phyloP scores from a whole-genome alignment of 352 stramenopile species.

The Pythium angustatum region DNA sequence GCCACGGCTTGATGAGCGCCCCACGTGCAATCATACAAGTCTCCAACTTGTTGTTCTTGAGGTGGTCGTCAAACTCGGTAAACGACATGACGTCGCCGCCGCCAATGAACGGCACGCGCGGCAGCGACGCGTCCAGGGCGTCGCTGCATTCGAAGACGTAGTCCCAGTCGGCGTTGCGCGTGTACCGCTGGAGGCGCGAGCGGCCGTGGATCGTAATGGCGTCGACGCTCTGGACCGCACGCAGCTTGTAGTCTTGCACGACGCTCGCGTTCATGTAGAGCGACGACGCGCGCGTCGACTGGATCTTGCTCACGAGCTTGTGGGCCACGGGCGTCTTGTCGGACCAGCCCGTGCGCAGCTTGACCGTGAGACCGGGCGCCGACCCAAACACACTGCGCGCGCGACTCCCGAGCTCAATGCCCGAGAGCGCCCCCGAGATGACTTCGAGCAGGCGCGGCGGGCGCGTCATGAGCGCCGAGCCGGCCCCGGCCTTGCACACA shows the following conservation, averaged over 20 bases:
- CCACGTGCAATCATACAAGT: slow-evolving; percentile 91
- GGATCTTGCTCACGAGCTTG: slow-evolving; percentile 92
- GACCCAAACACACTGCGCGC: slow-evolving; percentile 27
- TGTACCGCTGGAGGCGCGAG: slow-evolving; percentile 97
- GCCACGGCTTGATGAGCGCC: slow-evolving; percentile 99
- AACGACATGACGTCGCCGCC: slow-evolving; percentile 87
- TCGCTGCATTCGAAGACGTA: slow-evolving; percentile 94
- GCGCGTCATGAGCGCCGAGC: slow-evolving; percentile 94
- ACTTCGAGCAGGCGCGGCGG: slow-evolving; percentile 89
- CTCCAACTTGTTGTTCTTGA: slow-evolving; percentile 82
- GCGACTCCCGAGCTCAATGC: slow-evolving; percentile 69
- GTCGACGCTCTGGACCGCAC: slow-evolving; percentile 62
- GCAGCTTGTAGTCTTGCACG: slow-evolving; percentile 74
- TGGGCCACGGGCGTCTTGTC: slow-evolving; percentile 95
- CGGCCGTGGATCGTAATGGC: slow-evolving; percentile 95
- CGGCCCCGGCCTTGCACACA: slow-evolving; percentile 83
- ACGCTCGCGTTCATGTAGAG: slow-evolving; percentile 82
- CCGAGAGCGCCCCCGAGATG: slow-evolving; percentile 86
- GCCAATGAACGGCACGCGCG: slow-evolving; percentile 91
- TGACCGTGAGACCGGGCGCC: slow-evolving; percentile 93
- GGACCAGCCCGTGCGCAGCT: slow-evolving; percentile 98
- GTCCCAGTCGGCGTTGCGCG: slow-evolving; percentile 97
- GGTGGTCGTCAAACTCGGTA: slow-evolving; percentile 82
- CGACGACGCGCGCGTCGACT: slow-evolving; percentile 53
- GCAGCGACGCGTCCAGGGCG: slow-evolving; percentile 38